Percentiles rank a stretch among this genome's conserved stretches.
Conservation (phyloP, 306 rosid species). For the Trichosanthes cucumerina region DNA sequence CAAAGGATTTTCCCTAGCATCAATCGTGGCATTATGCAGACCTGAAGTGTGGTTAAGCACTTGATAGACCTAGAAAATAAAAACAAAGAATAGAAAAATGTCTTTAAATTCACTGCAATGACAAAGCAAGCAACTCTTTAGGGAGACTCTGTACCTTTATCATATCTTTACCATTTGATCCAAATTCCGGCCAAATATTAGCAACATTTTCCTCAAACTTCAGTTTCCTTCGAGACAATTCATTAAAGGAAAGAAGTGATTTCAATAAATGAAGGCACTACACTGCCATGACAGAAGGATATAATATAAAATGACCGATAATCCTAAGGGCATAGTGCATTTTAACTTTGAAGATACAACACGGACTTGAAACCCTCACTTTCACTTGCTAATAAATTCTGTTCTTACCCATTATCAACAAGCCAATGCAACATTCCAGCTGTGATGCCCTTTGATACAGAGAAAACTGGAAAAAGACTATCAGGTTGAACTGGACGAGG, state of each 20-base stretch:
- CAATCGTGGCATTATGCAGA: slow-evolving; percentile 79
- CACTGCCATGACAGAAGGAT: background rate
- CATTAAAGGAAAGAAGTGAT: background rate
- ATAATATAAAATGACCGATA: background rate
- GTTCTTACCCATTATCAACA: slow-evolving; percentile 72
- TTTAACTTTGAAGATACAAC: background rate
- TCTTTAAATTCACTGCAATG: background rate
- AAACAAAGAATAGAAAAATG: background rate
- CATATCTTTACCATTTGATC: slow-evolving; percentile 58
- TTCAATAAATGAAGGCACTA: background rate
- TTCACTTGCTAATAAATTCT: background rate
- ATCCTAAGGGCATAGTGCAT: background rate
- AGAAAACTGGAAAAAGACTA: slow-evolving; percentile 90
- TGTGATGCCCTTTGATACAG: slow-evolving; percentile 85
- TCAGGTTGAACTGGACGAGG: slow-evolving; percentile 97
- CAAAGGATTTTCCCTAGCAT: slow-evolving; percentile 51
- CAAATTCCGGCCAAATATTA: slow-evolving; percentile 85
- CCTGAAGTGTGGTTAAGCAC: slow-evolving; percentile 98
- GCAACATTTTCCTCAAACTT: slow-evolving; percentile 69
- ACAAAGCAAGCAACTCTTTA: background rate
- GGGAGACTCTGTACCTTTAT: slow-evolving; percentile 47
- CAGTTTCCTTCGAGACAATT: slow-evolving; percentile 46
- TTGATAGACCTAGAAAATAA: slow-evolving; percentile 67
- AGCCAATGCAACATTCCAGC: slow-evolving; percentile 99
- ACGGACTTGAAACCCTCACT: background rate